Evolutionary conservation across 2,329 filamentous ascomycete species (phyloP).

Genomic region (Ophiognomonia clavigignenti-juglandacearum): DNA sequence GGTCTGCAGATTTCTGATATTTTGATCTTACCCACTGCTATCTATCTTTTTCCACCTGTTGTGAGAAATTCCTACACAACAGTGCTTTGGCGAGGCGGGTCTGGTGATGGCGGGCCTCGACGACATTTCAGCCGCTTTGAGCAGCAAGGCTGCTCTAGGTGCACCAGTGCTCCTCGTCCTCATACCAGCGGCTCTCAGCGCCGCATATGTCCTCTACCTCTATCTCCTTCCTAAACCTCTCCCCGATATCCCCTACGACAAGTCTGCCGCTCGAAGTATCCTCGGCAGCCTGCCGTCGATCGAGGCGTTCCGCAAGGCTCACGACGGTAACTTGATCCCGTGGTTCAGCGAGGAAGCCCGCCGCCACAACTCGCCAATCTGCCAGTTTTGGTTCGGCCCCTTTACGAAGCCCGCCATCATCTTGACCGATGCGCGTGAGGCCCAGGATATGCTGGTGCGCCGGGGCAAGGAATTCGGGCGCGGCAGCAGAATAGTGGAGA

Average conservation of each 20-base stretch:
- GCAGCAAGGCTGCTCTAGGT: neutral
- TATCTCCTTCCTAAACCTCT: constrained; percentile 22
- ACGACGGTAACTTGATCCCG: constrained; percentile 1
- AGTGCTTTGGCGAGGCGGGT: neutral
- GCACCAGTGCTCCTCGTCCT: constrained; percentile 51
- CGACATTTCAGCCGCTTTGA: neutral
- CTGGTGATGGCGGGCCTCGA: neutral
- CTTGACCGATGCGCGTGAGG: neutral
- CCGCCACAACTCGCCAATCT: constrained; percentile 21
- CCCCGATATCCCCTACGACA: constrained; percentile 26
- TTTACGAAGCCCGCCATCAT: constrained; percentile 15
- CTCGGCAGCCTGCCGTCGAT: constrained; percentile 20
- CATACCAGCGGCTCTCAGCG: constrained; percentile 69
- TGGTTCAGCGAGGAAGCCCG: constrained; percentile 15
- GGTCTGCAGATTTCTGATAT: no score
- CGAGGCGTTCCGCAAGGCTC: constrained; percentile 10
- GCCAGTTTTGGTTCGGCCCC: constrained; percentile 30
- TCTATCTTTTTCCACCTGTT: no score
- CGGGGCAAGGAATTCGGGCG: neutral
- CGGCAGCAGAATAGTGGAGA: constrained; percentile 24
- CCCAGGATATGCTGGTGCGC: constrained; percentile 3
- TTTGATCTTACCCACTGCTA: no score
- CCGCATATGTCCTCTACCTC: constrained; percentile 51
- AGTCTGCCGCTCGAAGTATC: constrained; percentile 13
- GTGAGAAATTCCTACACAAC: no score